Evolutionary conservation across 352 stramenopile species (phyloP).

Genomic region (Phytopythium ostracodes): DNA sequence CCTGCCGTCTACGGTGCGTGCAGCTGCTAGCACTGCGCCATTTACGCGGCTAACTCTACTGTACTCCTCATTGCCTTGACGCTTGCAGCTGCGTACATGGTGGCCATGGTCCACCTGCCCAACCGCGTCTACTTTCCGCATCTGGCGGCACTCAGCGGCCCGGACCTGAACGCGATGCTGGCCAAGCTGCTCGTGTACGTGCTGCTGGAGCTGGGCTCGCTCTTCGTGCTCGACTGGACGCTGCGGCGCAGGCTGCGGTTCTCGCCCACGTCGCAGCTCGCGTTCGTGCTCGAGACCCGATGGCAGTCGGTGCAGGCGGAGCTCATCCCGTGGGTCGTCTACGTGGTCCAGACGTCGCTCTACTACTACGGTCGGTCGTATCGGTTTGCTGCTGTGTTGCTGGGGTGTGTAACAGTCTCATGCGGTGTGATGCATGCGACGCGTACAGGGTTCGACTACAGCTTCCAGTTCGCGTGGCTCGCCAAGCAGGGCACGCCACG

Average conservation of each 20-base stretch:
- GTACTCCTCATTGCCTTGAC: too few relatives aligned
- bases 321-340: slow-evolving; percentile 20
- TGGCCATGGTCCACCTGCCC: slow-evolving; percentile 9
- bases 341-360: slow-evolving; percentile 19
- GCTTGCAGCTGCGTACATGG: not conserved
- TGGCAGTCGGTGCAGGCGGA: slow-evolving; percentile 15
- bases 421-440: not conserved
- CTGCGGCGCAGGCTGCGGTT: slow-evolving; percentile 16
- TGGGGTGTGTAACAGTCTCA: not conserved
- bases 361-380: slow-evolving; percentile 10
- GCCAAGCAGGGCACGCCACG: not conserved
- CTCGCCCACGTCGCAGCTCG: slow-evolving; percentile 15
- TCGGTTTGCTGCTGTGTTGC: too few relatives aligned
- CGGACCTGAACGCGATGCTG: slow-evolving; percentile 6
- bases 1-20: slow-evolving; percentile 27
- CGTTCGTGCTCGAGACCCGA: slow-evolving; percentile 24
- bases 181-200: slow-evolving; percentile 14
- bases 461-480: not conserved
- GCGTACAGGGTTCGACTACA: not conserved
- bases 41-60: too few relatives aligned
- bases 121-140: slow-evolving; percentile 31
- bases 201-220: slow-evolving; percentile 8
- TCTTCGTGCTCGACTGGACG: slow-evolving; percentile 13
- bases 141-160: slow-evolving; percentile 10
- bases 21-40: too few relatives aligned